A percentile compares a stretch with the other conserved stretches of the same genome.
These are phyloP conservation scores for Chiua sp. DNA, from an alignment of 1,284 basidiomycete genomes.

Conservation along the genomic window DNA sequence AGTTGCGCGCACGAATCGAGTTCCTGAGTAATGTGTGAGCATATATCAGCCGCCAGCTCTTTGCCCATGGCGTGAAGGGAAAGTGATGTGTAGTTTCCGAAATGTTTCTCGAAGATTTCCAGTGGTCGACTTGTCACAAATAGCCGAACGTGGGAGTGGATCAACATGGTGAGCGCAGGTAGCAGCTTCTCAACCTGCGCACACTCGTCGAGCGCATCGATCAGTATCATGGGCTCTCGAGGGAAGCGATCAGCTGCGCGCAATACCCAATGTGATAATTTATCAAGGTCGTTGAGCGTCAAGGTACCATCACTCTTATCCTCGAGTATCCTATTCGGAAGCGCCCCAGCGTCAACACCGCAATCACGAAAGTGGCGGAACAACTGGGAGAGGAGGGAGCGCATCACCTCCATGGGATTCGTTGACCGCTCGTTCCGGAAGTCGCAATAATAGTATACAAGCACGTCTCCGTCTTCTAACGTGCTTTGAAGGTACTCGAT, in stretches of 20 bases:
- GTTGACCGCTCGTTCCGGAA: too few relatives aligned
- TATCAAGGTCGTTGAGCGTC: not conserved
- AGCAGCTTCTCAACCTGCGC: not conserved
- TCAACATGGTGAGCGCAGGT: not conserved
- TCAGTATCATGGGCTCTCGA: not conserved
- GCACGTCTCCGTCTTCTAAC: too few relatives aligned
- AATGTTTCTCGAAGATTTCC: not conserved
- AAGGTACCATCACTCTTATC: not conserved
- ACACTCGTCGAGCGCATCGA: conserved; percentile 3
- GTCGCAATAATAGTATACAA: too few relatives aligned
- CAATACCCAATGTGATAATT: not conserved
- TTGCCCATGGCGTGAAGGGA: not conserved
- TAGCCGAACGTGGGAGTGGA: not conserved
- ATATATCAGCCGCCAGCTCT: not conserved
- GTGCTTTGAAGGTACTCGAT: too few relatives aligned
- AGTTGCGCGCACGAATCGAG: not conserved
- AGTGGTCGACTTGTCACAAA: conserved; percentile 4
- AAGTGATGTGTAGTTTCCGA: not conserved
- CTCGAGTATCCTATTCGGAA: conserved; percentile 1
- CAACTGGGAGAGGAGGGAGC: too few relatives aligned
- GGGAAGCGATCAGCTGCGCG: not conserved
- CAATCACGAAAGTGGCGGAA: not conserved
- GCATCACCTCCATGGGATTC: too few relatives aligned
- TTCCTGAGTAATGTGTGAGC: not conserved
- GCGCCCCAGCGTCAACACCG: not conserved